Base-by-base conservation (phyloP, 2,329 filamentous ascomycete species). In the Acephala macrosclerotiorum region DNA sequence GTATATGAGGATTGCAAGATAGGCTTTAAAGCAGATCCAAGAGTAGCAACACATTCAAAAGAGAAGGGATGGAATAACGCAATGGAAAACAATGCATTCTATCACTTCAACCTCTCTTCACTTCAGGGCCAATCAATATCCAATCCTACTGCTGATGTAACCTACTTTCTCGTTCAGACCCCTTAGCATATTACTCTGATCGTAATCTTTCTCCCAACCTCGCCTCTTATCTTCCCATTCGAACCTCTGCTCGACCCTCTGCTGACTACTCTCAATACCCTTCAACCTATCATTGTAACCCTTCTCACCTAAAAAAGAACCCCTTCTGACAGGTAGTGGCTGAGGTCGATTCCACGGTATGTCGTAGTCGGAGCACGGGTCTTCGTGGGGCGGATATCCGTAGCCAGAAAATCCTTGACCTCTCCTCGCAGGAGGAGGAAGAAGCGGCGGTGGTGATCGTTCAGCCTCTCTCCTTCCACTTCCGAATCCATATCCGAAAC, bases 181-280 rank as follows among this genome's bases (percentile, higher is more conserved):
- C 8, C 45, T 36, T 6, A 22, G 0, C 56, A 49, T n/a, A 36
- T 64, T 16, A 33, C 38, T 57, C 33, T 58, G 56, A n/a, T 18
- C n/a, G 6, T n/a, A 29, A n/a, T 60, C 25, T 14, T 56, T 40
- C 33, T 26, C 33, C 20, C 35, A 20, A 2, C 33, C 55, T 22
- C 55, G 38, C 33, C 22, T 57, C 12, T 26, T 16, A 38, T 61
- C 58, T 33, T 60, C 45, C 45, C 51, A 18, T 29, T 38, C 14
- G 11, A 26, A 20, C 20, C 40, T 53, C 25, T 58, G 29, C 12
- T 58, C 40, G n/a, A 51, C 2, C 22, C 29, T 51, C 20, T 45
- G 18, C 20, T 38, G 55, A 22, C 35, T 57, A 20, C 18, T 38
- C 33, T 57, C 33, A 12, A 57, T 38, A 22, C 35, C 55, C 22